Conservation (phyloP, 1,284 basidiomycete genomes). For the Cystobasidium pallidum region DNA sequence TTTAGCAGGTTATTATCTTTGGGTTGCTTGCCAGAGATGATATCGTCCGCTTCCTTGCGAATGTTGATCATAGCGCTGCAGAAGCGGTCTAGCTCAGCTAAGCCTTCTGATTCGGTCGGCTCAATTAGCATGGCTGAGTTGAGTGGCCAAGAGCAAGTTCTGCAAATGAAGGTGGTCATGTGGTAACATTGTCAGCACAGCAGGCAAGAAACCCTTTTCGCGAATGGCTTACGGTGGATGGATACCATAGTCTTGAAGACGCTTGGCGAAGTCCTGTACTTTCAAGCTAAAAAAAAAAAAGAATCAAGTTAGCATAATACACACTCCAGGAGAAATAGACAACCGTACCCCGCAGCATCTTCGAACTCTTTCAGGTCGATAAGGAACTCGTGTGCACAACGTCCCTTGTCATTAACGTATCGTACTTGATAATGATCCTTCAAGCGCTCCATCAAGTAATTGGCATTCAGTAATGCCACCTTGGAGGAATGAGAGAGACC, state of each 20-base stretch:
- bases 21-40: slow-evolving; percentile 80
- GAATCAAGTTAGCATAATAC: neutral
- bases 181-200: too few relatives aligned
- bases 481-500: slow-evolving; percentile 85
- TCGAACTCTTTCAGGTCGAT: slow-evolving; percentile 96
- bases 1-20: slow-evolving; percentile 87
- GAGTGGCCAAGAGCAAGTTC: slow-evolving; percentile 91
- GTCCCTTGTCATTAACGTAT: slow-evolving; percentile 85
- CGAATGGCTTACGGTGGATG: slow-evolving; percentile 45
- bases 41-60: slow-evolving; percentile 84
- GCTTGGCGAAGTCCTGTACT: slow-evolving; percentile 94
- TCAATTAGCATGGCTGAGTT: slow-evolving; percentile 89
- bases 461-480: slow-evolving; percentile 87
- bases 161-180: slow-evolving; percentile 59
- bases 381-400: slow-evolving; percentile 92
- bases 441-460: slow-evolving; percentile 92
- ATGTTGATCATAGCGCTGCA: slow-evolving; percentile 97
- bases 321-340: neutral
- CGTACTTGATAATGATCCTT: slow-evolving; percentile 82
- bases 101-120: slow-evolving; percentile 89
- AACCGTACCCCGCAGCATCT: slow-evolving; percentile 67
- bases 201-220: neutral
- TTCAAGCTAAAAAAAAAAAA: slow-evolving; percentile 62
- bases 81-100: slow-evolving; percentile 90
- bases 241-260: slow-evolving; percentile 67